These are phyloP conservation scores for Arxiozyma heterogenica DNA, from an alignment of 1,139 yeast genomes.

Conservation along the genomic window DNA sequence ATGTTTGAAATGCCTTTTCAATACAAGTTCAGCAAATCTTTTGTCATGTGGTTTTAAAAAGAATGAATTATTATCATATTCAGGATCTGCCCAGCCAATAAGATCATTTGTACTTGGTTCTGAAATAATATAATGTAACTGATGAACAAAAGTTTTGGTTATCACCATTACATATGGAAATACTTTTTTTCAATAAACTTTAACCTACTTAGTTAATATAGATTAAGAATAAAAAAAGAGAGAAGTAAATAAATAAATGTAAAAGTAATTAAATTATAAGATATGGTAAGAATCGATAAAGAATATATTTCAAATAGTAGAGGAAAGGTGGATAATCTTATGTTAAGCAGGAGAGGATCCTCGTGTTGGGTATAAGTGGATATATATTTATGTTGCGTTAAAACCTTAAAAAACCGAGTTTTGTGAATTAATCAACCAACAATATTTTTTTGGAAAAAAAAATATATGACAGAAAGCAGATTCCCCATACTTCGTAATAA, in stretches of 20 bases:
- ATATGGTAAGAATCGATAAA: too few species aligned
- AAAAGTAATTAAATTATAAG: too few species aligned
- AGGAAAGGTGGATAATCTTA: background rate
- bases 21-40: conserved; percentile 50
- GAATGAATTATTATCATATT: conserved; percentile 49
- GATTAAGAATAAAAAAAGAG: too few species aligned
- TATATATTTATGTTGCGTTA: background rate
- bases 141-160: conserved; percentile 25
- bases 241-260: too few species aligned
- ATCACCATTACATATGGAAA: conserved; percentile 4
- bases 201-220: too few species aligned
- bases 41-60: conserved; percentile 59
- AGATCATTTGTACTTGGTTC: conserved; percentile 32
- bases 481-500: too few species aligned
- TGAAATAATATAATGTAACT: conserved; percentile 23
- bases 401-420: background rate
- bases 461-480: background rate
- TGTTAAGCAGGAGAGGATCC: background rate
- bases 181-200: too few species aligned
- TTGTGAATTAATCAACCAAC: background rate
- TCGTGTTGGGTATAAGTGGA: background rate
- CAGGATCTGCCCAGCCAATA: conserved; percentile 59
- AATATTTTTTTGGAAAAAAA: too few species aligned
- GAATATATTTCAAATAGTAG: background rate
- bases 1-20: conserved; percentile 68